These are phyloP conservation scores for Verbena officinalis DNA, from an alignment of 257 asterid genomes.

Conservation along the genomic window DNA sequence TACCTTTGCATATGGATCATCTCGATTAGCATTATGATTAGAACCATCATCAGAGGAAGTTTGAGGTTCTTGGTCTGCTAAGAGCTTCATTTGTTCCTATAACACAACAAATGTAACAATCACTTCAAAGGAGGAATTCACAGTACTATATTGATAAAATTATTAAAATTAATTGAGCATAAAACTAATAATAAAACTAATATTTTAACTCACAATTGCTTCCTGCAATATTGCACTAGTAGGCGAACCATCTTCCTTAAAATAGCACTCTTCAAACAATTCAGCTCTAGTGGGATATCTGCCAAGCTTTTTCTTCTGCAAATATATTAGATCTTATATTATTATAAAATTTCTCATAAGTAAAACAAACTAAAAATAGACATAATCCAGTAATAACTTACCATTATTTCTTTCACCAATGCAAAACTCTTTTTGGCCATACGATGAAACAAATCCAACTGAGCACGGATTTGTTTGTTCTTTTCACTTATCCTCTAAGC, in stretches of 20 bases:
- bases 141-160: not conserved
- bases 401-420: constrained; percentile 2
- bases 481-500: not conserved
- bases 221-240: not conserved
- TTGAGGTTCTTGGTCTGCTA: too few relatives aligned
- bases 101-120: not conserved
- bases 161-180: not conserved
- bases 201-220: not conserved
- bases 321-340: not conserved
- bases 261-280: not conserved
- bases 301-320: not conserved
- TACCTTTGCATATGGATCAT: too few relatives aligned
- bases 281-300: not conserved
- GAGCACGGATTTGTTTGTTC: not conserved
- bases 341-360: too few relatives aligned
- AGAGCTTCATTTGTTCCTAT: too few relatives aligned
- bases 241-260: not conserved
- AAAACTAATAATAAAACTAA: not conserved
- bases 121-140: not conserved
- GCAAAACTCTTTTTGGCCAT: constrained; percentile 22
- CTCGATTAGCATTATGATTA: too few relatives aligned
- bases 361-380: not conserved
- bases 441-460: not conserved
- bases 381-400: not conserved
- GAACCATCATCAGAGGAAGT: too few relatives aligned